A percentile compares a stretch with the other conserved stretches of the same genome.
phyloP scores from a whole-genome alignment of 208 protist species.

The Leptomonas pyrrhocoris region DNA sequence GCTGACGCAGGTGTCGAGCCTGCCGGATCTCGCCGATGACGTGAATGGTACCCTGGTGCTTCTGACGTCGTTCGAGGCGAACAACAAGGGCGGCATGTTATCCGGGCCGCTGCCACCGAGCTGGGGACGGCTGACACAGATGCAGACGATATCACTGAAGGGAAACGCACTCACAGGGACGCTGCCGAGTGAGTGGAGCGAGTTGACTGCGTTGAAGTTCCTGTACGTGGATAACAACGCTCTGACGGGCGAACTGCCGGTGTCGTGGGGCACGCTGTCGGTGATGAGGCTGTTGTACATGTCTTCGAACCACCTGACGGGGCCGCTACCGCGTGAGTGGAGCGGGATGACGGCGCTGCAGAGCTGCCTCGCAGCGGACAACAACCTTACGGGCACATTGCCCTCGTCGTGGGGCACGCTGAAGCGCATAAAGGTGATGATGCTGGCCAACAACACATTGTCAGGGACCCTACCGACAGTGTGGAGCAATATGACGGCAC shows the following conservation, averaged over 20 bases:
- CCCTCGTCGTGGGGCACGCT: neutral
- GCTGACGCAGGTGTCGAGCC: too few species aligned
- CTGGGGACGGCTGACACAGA: neutral
- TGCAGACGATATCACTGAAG: neutral
- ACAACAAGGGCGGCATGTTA: neutral
- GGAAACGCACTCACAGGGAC: neutral
- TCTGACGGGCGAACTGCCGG: neutral
- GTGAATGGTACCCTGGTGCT: too few species aligned
- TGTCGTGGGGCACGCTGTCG: too few species aligned
- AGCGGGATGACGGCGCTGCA: neutral
- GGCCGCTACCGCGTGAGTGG: neutral
- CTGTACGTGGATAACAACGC: neutral
- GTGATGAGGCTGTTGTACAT: too few species aligned
- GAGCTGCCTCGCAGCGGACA: neutral
- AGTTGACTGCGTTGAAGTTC: neutral
- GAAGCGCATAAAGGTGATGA: neutral
- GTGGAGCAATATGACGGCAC: slow-evolving; percentile 1
- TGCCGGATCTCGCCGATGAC: too few species aligned
- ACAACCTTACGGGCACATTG: neutral
- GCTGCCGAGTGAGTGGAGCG: neutral
- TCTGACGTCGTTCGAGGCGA: neutral
- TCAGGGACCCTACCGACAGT: slow-evolving; percentile 2
- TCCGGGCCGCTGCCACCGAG: neutral
- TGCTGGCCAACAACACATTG: neutral
- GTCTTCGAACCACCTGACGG: too few species aligned